Evolutionary conservation across 805 yeast species (phyloP), one percentile per base, ranked within the genome.

Genomic region (Zygoascus tannicola): DNA sequence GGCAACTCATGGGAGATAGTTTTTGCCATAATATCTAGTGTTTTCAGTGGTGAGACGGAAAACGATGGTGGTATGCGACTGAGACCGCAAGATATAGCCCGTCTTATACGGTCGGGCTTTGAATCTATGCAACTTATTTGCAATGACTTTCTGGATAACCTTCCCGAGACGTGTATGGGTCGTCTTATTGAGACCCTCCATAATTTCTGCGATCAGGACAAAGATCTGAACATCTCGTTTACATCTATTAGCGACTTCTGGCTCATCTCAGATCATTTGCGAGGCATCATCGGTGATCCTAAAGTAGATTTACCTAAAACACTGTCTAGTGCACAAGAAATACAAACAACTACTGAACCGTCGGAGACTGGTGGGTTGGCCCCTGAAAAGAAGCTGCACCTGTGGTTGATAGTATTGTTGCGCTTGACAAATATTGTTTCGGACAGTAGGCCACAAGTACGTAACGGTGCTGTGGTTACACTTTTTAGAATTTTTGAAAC

Each of bases 181-280:
- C 68, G 71, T 2, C 71, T 88, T 34, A 76, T 87, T 46, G 86
- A 85, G 50, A 77, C 88, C 1, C 66, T 90, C 32, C 74, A 71
- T 53, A 74, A 77, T 49, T 90, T 85, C 61, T 80, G 85, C 28
- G 63, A 71, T 1, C 97, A 92, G 55, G 64, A 61, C 1, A 69
- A 67, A 49, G 95, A 90, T 51, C 61, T 90, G 51, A 90, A 90
- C 59, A 84, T 86, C 18, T 85, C 97, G 0, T 87, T 90, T 58
- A 85, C 94, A 40, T 80, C 96, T 0, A 83, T 87, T 5, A 85
- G 95, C 52, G 83, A 87, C 52, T 88, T 87, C 56, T 90, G 97
- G 97, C 61, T 83, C 14, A 76, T 92, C 3, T 84, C 96, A 53
- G 97, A 92, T 55, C 78, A 79, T 46, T 62, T 80, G 35, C 70